phyloP scores from a whole-genome alignment of 345 rosid species.

The Carallia brachiata region DNA sequence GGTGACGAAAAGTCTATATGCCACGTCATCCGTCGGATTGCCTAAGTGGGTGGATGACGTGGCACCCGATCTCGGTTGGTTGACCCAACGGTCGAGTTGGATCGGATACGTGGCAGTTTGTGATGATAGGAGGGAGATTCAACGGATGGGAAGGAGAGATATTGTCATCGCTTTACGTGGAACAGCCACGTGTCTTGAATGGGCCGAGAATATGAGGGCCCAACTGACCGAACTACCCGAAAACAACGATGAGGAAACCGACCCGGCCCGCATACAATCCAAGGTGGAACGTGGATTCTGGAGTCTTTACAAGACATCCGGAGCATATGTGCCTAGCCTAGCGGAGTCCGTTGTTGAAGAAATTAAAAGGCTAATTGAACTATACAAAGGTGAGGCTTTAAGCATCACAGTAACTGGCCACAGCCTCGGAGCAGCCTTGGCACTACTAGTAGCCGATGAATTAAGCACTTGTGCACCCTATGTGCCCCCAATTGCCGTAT shows the following conservation, averaged over 20 bases:
- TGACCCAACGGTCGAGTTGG: slow-evolving; percentile 95
- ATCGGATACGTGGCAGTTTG: slow-evolving; percentile 90
- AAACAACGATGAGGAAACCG: neutral
- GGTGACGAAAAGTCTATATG: slow-evolving; percentile 78
- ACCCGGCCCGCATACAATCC: slow-evolving; percentile 3
- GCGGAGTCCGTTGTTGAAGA: slow-evolving; percentile 21
- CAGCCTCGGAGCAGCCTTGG: slow-evolving; percentile 35
- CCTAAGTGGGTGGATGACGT: slow-evolving; percentile 80
- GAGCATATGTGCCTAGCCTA: slow-evolving; percentile 26
- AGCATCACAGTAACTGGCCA: slow-evolving; percentile 37
- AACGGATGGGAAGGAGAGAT: slow-evolving; percentile 92
- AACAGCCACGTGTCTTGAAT: slow-evolving; percentile 89
- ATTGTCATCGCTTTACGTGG: slow-evolving; percentile 87
- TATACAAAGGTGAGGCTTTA: slow-evolving; percentile 25
- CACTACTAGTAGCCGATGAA: slow-evolving; percentile 24
- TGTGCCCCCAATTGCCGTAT: slow-evolving; percentile 29
- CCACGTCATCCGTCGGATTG: slow-evolving; percentile 80
- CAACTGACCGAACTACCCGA: slow-evolving; percentile 20
- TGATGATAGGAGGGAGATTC: slow-evolving; percentile 73
- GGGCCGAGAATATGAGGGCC: slow-evolving; percentile 86
- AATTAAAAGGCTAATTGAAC: slow-evolving; percentile 21
- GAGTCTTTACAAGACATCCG: slow-evolving; percentile 26
- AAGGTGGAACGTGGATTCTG: slow-evolving; percentile 34
- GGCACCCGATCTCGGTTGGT: slow-evolving; percentile 86
- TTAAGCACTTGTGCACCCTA: slow-evolving; percentile 9